These are phyloP conservation scores for Biscogniauxia marginata DNA, from an alignment of 2,329 filamentous ascomycete genomes.

Conservation along the genomic window DNA sequence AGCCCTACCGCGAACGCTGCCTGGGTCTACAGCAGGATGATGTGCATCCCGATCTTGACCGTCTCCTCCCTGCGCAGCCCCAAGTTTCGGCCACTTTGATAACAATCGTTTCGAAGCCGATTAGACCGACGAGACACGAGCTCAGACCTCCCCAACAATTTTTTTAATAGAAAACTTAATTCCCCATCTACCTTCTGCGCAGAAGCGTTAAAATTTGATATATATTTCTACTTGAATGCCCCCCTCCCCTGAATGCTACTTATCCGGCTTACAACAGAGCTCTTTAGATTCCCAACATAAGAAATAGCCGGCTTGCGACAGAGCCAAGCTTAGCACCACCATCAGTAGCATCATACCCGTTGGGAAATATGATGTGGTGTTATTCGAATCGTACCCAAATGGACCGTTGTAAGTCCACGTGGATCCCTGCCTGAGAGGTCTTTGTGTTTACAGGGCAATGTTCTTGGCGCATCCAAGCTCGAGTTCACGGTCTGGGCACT, in stretches of 20 bases:
- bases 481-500: slow-evolving; percentile 33
- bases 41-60: slow-evolving; percentile 44
- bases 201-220: not conserved
- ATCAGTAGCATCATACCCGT: slow-evolving; percentile 26
- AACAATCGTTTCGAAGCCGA: slow-evolving; percentile 83
- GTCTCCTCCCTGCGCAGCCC: slow-evolving; percentile 40
- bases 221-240: too few relatives aligned
- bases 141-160: slow-evolving; percentile 43
- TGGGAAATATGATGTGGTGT: slow-evolving; percentile 26
- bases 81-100: slow-evolving; percentile 61
- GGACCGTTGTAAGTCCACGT: slow-evolving; percentile 36
- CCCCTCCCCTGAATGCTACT: too few relatives aligned
- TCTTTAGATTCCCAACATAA: not conserved
- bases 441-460: slow-evolving; percentile 35
- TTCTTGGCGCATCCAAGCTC: slow-evolving; percentile 25
- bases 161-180: too few relatives aligned
- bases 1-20: slow-evolving; percentile 40
- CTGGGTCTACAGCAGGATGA: slow-evolving; percentile 43
- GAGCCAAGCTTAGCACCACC: slow-evolving; percentile 32
- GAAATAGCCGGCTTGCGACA: too few relatives aligned
- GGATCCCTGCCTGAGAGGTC: slow-evolving; percentile 23
- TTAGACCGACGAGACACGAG: slow-evolving; percentile 49
- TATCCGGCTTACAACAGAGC: not conserved
- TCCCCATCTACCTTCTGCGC: not conserved
- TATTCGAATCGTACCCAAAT: slow-evolving; percentile 32